Evolutionary conservation across 805 yeast genomes (phyloP).

Genomic region (Pichia membranifaciens): DNA sequence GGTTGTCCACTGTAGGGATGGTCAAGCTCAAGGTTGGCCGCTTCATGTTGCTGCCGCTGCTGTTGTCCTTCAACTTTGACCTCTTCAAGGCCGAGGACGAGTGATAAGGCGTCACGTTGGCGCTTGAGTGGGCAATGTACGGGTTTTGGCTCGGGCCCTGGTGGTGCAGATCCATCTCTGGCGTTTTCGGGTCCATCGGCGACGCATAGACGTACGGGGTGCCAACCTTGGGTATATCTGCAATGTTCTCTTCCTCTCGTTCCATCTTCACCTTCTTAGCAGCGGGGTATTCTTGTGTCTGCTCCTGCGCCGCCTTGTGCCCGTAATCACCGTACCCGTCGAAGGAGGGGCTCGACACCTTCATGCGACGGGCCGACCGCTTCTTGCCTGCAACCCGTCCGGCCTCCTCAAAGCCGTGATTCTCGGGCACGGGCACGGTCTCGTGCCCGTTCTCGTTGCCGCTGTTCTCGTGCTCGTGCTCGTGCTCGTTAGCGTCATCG

Average conservation of each 20-base stretch:
- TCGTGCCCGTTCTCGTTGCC: slow-evolving; percentile 14
- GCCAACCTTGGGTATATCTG: background rate
- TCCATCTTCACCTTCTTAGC: too few species aligned
- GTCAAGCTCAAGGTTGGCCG: slow-evolving; percentile 61
- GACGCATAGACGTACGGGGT: background rate
- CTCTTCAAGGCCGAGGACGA: slow-evolving; percentile 4
- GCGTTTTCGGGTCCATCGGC: slow-evolving; percentile 4
- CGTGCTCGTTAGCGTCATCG: background rate
- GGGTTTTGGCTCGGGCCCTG: slow-evolving; percentile 1
- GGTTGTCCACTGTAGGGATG: slow-evolving; percentile 42
- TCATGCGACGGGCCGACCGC: too few species aligned
- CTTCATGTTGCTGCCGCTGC: slow-evolving; percentile 10
- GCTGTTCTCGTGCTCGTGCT: slow-evolving; percentile 5
- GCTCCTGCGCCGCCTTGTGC: too few species aligned
- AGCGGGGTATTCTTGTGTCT: too few species aligned
- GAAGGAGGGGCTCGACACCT: too few species aligned
- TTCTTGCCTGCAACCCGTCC: too few species aligned
- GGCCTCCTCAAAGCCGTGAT: too few species aligned
- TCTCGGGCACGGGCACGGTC: too few species aligned
- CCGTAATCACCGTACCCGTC: too few species aligned
- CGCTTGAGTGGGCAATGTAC: background rate
- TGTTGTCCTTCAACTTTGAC: slow-evolving; percentile 4
- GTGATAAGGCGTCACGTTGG: slow-evolving; percentile 5
- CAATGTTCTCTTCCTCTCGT: background rate
- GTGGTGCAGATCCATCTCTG: background rate